Evolutionary conservation across 768 basidiomycete genomes (phyloP), one percentile per base, ranked within the genome.

Genomic region (Dentipellis sp.): DNA sequence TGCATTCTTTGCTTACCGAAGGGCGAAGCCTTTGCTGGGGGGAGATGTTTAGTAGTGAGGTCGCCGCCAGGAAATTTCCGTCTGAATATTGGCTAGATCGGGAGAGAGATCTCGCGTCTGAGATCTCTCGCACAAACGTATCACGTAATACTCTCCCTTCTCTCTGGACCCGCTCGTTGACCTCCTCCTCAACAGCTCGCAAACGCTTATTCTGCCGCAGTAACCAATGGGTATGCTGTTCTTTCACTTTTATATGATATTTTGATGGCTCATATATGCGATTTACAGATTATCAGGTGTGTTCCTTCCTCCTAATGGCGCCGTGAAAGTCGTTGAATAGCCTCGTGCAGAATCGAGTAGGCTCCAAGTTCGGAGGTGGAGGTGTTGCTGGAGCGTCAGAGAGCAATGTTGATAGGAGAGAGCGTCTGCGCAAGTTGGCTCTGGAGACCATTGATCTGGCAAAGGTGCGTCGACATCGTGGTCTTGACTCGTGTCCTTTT

Each of bases 381-480:
- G 94, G 93, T 75, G 91, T 94, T 53, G 94, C 95, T 40, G 92
- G 95, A 35, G 91, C 89, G 11, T 91, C 88, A 21, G 97, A 98
- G 74, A 87, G 86, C 36, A 97, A 97, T 68, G 87, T 99, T 16
- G 95, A 98, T 75, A 77, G 97, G 59, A 79, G 95, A 56, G 97
- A 99, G 69, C 86, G 95, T 53, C 77, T 98, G 45, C 75, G 94
- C 57, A 98, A 98, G 74, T 84, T 99, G 48, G 94, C 94, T 2
- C 75, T 97, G 58, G 94, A 97, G 73, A 97, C 95, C 0, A 97
- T 99, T 64, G 97, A 99, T 71, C 80, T 98, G 53, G 94, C 95
- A 39, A 98, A 97, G 77, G 95, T 89, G 62, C 58, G 78, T 62
- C 42, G 29, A 29, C 29, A 3, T 29, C 29, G 29, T 29, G 29